Evolutionary conservation across 352 stramenopile genomes (phyloP).

Genomic region (Globisporangium apiculatum): DNA sequence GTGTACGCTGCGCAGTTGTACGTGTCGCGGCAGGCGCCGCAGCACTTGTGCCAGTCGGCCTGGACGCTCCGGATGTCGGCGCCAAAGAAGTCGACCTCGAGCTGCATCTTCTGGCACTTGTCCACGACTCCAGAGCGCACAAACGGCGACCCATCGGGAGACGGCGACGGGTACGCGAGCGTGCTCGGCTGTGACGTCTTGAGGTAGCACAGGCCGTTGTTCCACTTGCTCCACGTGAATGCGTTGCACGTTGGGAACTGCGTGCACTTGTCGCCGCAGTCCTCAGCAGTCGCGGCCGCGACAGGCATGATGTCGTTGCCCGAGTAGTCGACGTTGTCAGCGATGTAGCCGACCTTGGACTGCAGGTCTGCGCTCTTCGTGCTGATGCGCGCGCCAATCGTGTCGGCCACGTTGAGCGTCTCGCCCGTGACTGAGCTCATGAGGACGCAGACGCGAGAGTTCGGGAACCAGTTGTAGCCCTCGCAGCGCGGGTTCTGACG

Average conservation of each 20-base stretch:
- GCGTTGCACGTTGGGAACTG: conserved; percentile 14
- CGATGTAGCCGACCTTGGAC: conserved; percentile 12
- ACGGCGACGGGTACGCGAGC: background rate
- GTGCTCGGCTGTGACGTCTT: conserved; percentile 11
- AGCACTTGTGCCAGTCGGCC: conserved; percentile 2
- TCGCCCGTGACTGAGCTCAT: conserved; percentile 3
- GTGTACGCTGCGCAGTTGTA: conserved; percentile 20
- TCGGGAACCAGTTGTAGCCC: conserved; percentile 1
- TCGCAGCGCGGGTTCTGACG: background rate
- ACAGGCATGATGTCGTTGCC: conserved; percentile 19
- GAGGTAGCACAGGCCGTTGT: conserved; percentile 19
- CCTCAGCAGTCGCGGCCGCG: conserved; percentile 3
- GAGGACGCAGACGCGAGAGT: background rate
- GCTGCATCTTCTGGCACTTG: conserved; percentile 8
- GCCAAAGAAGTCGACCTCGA: conserved; percentile 4
- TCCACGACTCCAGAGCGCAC: conserved; percentile 6
- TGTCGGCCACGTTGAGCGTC: background rate
- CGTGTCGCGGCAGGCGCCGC: conserved; percentile 3
- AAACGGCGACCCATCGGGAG: conserved; percentile 2
- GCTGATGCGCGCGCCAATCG: background rate
- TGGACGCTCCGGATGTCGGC: conserved; percentile 1
- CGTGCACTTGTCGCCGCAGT: background rate
- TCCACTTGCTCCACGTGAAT: conserved; percentile 19
- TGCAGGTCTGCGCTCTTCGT: background rate
- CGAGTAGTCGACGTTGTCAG: conserved; percentile 18